Percentiles rank a stretch among this genome's conserved stretches.
These are phyloP conservation scores for Rhododendron ovatum DNA, from an alignment of 148 eudicot species.

Conservation along the genomic window DNA sequence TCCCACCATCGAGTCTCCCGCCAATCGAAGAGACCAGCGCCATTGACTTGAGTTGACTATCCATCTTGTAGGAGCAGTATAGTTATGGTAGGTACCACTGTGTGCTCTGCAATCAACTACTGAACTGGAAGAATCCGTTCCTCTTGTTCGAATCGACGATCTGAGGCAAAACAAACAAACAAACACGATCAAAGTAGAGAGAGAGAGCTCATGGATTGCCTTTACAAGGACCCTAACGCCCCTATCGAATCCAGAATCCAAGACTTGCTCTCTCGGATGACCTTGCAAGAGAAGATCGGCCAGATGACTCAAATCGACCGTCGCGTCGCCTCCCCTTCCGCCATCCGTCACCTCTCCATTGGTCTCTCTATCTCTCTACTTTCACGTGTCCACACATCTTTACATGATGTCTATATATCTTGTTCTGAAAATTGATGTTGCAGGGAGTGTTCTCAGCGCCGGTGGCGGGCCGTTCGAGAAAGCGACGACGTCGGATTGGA, in stretches of 20 bases:
- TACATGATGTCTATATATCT: too few species aligned
- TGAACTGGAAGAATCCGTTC: too few species aligned
- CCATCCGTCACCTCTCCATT: slow-evolving; percentile 46
- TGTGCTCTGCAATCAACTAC: too few species aligned
- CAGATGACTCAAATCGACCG: slow-evolving; percentile 95
- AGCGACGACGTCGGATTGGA: slow-evolving; percentile 74
- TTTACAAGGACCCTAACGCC: slow-evolving; percentile 69
- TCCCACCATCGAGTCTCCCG: too few species aligned
- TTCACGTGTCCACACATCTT: too few species aligned
- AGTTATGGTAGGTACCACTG: too few species aligned
- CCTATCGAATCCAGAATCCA: slow-evolving; percentile 63
- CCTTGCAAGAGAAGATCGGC: slow-evolving; percentile 73
- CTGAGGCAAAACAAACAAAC: background rate
- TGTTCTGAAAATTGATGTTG: background rate
- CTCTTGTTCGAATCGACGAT: too few species aligned
- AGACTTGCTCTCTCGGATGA: slow-evolving; percentile 80
- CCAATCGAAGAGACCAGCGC: too few species aligned
- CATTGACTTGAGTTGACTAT: too few species aligned
- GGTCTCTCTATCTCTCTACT: slow-evolving; percentile 29
- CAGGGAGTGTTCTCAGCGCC: slow-evolving; percentile 74
- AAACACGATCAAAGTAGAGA: background rate
- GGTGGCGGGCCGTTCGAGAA: slow-evolving; percentile 61
- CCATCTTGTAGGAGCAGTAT: too few species aligned
- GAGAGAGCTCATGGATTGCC: slow-evolving; percentile 14
- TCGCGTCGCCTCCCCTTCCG: slow-evolving; percentile 48